phyloP scores from a whole-genome alignment of 2,329 filamentous ascomycete genomes.

The Ophiostoma populinum region DNA sequence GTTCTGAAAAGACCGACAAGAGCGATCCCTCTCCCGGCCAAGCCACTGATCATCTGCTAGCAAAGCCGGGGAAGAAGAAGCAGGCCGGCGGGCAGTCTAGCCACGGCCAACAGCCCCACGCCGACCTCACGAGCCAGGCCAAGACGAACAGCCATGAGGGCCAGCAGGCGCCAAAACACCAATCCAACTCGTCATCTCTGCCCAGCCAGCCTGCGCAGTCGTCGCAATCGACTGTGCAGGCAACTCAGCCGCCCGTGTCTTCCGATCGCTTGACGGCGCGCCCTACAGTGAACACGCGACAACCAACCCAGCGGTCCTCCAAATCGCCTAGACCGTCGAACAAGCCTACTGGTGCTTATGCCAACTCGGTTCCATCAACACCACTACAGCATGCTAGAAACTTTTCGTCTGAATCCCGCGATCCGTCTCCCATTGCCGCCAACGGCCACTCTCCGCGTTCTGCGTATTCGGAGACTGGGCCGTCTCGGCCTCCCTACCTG shows the following conservation, averaged over 20 bases:
- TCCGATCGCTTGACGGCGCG: constrained; percentile 4
- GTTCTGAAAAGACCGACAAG: no score
- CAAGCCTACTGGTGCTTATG: constrained; percentile 32
- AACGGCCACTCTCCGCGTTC: constrained; percentile 77
- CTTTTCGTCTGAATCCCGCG: constrained; percentile 60
- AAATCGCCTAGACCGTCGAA: constrained; percentile 14
- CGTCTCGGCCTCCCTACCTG: constrained; percentile 48
- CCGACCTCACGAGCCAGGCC: no score
- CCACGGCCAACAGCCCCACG: no score
- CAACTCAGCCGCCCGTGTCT: constrained; percentile 2
- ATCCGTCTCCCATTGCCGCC: constrained; percentile 62
- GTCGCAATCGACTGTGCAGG: background rate
- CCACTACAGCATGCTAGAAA: constrained; percentile 77
- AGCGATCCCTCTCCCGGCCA: no score
- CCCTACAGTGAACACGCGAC: constrained; percentile 3
- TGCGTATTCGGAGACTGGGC: constrained; percentile 71
- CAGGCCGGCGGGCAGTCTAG: background rate
- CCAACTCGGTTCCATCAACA: constrained; percentile 83
- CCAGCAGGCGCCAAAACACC: background rate
- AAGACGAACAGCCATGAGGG: constrained; percentile 3
- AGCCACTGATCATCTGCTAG: no score
- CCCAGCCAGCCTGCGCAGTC: background rate
- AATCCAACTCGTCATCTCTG: background rate
- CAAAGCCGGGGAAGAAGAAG: background rate
- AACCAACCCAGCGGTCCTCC: constrained; percentile 15